Percentiles rank a stretch among this genome's conserved stretches.
Evolutionary conservation across 768 basidiomycete genomes (phyloP).

Genomic region (Tulasnella sp.): DNA sequence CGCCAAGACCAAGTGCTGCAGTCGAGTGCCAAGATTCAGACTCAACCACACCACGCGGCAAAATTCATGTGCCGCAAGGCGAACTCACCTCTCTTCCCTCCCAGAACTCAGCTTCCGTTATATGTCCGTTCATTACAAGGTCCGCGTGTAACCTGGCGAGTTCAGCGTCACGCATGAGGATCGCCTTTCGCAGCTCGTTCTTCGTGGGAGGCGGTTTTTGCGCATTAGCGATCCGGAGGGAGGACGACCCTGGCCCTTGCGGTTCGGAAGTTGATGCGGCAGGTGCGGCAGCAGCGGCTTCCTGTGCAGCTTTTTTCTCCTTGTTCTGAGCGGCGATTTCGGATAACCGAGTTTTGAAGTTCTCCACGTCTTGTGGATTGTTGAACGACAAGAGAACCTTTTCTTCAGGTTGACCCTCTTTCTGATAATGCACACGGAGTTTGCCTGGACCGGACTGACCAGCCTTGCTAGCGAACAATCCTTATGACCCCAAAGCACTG

Average conservation of each 20-base stretch:
- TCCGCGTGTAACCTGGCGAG: conserved; percentile 79
- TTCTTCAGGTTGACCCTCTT: conserved; percentile 17
- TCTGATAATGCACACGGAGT: neutral
- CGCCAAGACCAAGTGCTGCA: conserved; percentile 70
- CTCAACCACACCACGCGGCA: neutral
- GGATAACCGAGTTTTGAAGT: conserved; percentile 23
- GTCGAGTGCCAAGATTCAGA: neutral
- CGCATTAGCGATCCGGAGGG: neutral
- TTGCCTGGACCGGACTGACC: conserved; percentile 9
- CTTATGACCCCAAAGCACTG: neutral
- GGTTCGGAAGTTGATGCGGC: conserved; percentile 1
- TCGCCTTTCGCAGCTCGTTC: conserved; percentile 21
- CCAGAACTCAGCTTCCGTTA: conserved; percentile 96
- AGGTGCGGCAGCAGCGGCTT: neutral
- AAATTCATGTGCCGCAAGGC: conserved; percentile 18
- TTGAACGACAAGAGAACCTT: conserved; percentile 8
- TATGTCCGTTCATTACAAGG: conserved; percentile 77
- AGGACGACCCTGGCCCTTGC: conserved; percentile 16
- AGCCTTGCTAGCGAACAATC: conserved; percentile 26
- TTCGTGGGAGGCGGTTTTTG: conserved; percentile 15
- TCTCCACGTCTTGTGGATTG: conserved; percentile 17
- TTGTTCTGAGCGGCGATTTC: conserved; percentile 17
- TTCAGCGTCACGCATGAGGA: conserved; percentile 46
- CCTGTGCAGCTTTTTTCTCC: conserved; percentile 17
- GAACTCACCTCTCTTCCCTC: conserved; percentile 78